Base-by-base conservation (phyloP, 768 basidiomycete species). In the Mycena maculata region DNA sequence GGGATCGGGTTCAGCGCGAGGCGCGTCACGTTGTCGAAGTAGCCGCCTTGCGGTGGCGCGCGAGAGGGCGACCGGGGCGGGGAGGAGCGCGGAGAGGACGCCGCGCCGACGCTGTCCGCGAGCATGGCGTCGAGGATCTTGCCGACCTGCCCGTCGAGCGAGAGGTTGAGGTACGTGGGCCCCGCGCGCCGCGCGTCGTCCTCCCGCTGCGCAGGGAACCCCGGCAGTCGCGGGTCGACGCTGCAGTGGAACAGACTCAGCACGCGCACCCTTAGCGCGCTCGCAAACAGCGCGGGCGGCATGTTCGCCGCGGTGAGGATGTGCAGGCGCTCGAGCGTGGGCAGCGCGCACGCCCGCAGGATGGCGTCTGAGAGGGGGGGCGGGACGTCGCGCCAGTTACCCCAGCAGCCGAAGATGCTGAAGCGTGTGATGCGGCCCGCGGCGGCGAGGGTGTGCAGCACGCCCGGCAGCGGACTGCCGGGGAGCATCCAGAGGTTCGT, bases 331-430 rank as follows among this genome's bases (percentile, higher is more conserved):
- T 68, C 67, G 8, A 68, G 28, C 6, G 25, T 30, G 13, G 41
- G 33, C 1, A 25, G 16, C 18, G 57, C 25, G 31, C 60, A 7
- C 12, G 60, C 8, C 23, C 58, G 57, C 39, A 31, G 16, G 13
- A 68, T 23, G 4, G 57, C 56, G 0, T 41, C 13, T 3, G 57
- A 36, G 20, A 60, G 53, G 3, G 56, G 9, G 28, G 42, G 20
- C 10, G 67, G 57, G 0, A 50, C 23, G 22, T 68, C 44, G 3
- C 4, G 12, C 67, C 67, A 68, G 44, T 63, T 50, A 15, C 67
- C 67, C 67, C 67, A 68, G 53, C 67, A 68, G 7, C 41, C 67
- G 13, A 68, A 64, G 18, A 68, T 11, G 4, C 44, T 38, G 52
- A 68, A 48, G 9, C 62, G 56, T 16, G 30, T 44, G 16, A 68